Base-by-base conservation (phyloP, 768 basidiomycete species). In the Podaxis sp. region DNA sequence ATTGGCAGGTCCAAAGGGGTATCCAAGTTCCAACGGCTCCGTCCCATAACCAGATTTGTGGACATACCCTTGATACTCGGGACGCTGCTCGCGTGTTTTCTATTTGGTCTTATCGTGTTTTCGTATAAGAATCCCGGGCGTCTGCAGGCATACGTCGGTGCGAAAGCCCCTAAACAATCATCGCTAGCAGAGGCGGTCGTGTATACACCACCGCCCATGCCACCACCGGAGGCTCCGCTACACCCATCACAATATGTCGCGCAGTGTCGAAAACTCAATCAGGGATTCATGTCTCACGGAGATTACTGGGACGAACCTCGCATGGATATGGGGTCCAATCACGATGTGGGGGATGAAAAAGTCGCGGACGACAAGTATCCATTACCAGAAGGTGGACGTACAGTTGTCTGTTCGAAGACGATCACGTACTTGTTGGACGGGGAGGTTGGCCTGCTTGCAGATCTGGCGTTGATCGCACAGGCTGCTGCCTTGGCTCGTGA, bases 341-440 rank as follows among this genome's bases (percentile, higher is more conserved):
- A 74, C 38, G 66, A 72, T 46, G 69, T 71, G 41, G 63, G 65
- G 64, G 61, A 69, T 22, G 64, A 70, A 61, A 66, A 71, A 53
- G 36, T 22, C 19, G 43, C 27, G 22, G 60, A 54, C 33, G 51
- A 61, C 11, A 19, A 12, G 36, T 22, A 55, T 17, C 24, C 22
- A 13, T 53, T 53, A 19, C 60, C 67, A 3, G 64, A 70, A 17
- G 70, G 68, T 19, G 67, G 56, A 53, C 24, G 33, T 7, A 61
- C 69, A 53, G 59, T 63, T 46, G 68, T 81, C 36, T 90, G 89
- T 73, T 74, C 71, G n/a, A 85, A 80, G 63, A 87, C 86, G 0
- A 83, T 90, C 65, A 90, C 88, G 2, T 91, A 91, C 67, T 80
- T 88, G 82, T 73, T 90, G 53, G 86, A 87, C 67, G 88, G 88